Conservation (phyloP, 2,329 filamentous ascomycete genomes). For the Paracorniculantispora psalliotae region DNA sequence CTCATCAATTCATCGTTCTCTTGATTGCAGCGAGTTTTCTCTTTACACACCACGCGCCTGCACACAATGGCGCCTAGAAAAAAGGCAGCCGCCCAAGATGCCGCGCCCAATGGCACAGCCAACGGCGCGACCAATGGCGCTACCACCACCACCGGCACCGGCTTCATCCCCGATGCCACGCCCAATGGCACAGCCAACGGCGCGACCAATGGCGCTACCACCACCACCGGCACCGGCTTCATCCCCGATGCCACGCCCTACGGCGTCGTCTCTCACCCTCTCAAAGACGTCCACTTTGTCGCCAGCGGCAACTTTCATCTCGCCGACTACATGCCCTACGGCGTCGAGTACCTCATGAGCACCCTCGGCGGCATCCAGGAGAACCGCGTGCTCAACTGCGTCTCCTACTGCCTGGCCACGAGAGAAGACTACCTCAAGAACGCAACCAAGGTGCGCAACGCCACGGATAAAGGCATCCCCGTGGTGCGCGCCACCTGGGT, state of each 20-base stretch:
- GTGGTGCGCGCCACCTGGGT: conserved; percentile 60
- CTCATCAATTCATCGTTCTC: neutral
- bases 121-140: conserved; percentile 13
- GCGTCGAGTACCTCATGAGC: conserved; percentile 3
- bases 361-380: conserved; percentile 8
- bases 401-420: conserved; percentile 55
- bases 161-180: conserved; percentile 5
- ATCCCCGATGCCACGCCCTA: conserved; percentile 5
- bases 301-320: conserved; percentile 57
- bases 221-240: neutral
- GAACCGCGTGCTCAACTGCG: conserved; percentile 39
- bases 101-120: conserved; percentile 3
- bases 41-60: neutral
- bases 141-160: neutral
- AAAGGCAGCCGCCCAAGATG: neutral
- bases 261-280: conserved; percentile 24
- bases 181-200: conserved; percentile 15
- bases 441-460: conserved; percentile 48
- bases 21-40: neutral
- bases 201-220: conserved; percentile 1
- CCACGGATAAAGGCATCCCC: conserved; percentile 40
- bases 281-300: conserved; percentile 48
- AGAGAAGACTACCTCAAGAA: conserved; percentile 45
- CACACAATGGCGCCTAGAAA: conserved; percentile 5
- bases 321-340: conserved; percentile 39